phyloP scores from a whole-genome alignment of 257 asterid species.

The Gentiana dahurica region DNA sequence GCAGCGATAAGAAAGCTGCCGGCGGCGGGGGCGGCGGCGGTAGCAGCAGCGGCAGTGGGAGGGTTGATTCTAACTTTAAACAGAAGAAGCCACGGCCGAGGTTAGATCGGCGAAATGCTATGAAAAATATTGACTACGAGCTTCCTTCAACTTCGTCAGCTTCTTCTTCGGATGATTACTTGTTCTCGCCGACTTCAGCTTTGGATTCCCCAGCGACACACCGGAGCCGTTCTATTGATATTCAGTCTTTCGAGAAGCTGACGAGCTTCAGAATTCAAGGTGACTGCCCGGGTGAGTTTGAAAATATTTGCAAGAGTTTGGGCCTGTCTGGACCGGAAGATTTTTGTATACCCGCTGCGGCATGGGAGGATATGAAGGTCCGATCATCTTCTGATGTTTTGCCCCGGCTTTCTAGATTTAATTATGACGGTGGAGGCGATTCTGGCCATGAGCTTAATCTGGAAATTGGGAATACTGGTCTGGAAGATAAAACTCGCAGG shows the following conservation, averaged over 20 bases:
- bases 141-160: constrained; percentile 25
- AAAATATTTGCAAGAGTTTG: constrained; percentile 30
- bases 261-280: constrained; percentile 73
- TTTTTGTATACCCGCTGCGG: constrained; percentile 53
- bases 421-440: constrained; percentile 11
- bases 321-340: constrained; percentile 82
- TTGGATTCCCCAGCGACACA: constrained; percentile 15
- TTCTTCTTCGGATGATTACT: constrained; percentile 18
- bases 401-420: constrained; percentile 15
- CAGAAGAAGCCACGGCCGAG: constrained; percentile 39
- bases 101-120: constrained; percentile 67
- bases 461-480: neutral
- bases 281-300: constrained; percentile 42
- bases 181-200: constrained; percentile 18
- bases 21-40: neutral
- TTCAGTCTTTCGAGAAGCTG: constrained; percentile 23
- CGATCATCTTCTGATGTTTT: constrained; percentile 42
- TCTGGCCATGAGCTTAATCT: neutral
- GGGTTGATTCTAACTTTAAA: neutral
- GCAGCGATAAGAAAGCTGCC: neutral
- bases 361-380: constrained; percentile 62
- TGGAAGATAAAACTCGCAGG: constrained; percentile 1
- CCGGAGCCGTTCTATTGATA: constrained; percentile 51
- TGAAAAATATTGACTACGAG: constrained; percentile 58
- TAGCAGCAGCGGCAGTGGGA: neutral